These are phyloP conservation scores for Agrocybe chaxingu DNA, from an alignment of 768 basidiomycete species.

Conservation along the genomic window DNA sequence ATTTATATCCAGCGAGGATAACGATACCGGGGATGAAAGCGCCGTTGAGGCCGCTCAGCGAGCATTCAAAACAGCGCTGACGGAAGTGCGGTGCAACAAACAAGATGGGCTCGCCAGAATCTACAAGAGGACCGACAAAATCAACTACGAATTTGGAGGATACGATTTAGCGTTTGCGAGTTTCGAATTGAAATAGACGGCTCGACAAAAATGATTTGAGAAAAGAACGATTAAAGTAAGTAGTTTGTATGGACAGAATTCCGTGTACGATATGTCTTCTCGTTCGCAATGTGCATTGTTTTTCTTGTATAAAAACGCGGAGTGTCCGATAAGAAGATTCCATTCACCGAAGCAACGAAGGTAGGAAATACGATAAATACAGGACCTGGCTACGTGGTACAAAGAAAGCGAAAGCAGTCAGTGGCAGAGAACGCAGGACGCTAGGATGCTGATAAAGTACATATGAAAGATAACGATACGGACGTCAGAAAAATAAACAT, in stretches of 20 bases:
- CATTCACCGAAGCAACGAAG: neutral
- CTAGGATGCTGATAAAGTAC: no score
- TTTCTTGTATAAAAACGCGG: no score
- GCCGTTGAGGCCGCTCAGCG: slow-evolving; percentile 71
- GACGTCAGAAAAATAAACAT: no score
- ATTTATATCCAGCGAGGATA: slow-evolving; percentile 76
- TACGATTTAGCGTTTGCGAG: slow-evolving; percentile 90
- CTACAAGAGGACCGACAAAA: slow-evolving; percentile 91
- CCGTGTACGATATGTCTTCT: neutral
- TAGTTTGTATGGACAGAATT: neutral
- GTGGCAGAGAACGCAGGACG: no score
- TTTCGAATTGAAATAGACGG: slow-evolving; percentile 51
- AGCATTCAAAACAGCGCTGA: slow-evolving; percentile 68
- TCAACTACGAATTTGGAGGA: slow-evolving; percentile 95
- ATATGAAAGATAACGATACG: no score
- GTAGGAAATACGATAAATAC: no score
- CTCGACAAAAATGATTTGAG: neutral
- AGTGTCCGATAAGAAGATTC: neutral
- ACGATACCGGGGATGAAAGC: slow-evolving; percentile 42
- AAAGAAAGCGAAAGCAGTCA: no score
- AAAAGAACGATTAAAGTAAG: no score
- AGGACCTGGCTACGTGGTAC: no score
- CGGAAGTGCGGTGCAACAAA: slow-evolving; percentile 18
- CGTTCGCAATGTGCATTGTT: no score
- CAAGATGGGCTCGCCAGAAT: slow-evolving; percentile 12